phyloP scores from a whole-genome alignment of 805 yeast genomes.

The Barnettozyma salicaria region DNA sequence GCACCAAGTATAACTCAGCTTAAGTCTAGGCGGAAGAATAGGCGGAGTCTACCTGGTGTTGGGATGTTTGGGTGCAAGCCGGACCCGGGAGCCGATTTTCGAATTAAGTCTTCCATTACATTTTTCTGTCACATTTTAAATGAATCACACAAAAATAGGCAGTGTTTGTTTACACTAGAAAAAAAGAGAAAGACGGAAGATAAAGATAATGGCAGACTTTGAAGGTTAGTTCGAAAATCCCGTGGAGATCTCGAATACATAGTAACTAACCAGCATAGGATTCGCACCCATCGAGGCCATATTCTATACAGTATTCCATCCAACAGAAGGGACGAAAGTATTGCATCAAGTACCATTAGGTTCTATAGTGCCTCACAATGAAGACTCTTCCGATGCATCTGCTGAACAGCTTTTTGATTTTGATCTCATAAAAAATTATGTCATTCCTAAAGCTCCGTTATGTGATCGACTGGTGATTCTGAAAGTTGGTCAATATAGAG shows the following conservation, averaged over 20 bases:
- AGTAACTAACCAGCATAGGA: conserved; percentile 42
- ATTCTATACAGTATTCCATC: conserved; percentile 90
- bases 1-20: neutral
- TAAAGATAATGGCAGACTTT: conserved; percentile 6
- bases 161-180: conserved; percentile 1
- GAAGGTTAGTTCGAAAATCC: conserved; percentile 26
- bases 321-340: conserved; percentile 91
- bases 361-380: conserved; percentile 39
- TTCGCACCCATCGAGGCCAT: conserved; percentile 85
- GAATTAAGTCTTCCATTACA: too few relatives aligned
- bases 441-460: conserved; percentile 88
- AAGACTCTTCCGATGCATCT: conserved; percentile 27
- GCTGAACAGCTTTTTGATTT: conserved; percentile 57
- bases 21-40: too few relatives aligned
- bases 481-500: conserved; percentile 60
- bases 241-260: neutral
- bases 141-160: too few relatives aligned
- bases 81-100: too few relatives aligned
- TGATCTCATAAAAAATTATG: conserved; percentile 80
- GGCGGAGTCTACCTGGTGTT: too few relatives aligned
- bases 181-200: neutral
- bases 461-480: conserved; percentile 78
- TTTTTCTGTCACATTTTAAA: too few relatives aligned
- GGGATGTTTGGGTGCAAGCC: too few relatives aligned
- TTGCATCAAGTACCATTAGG: conserved; percentile 86